Evolutionary conservation across 2,329 filamentous ascomycete genomes (phyloP), one percentile per base, ranked within the genome.

Genomic region (Myriosclerotinia curreyana): DNA sequence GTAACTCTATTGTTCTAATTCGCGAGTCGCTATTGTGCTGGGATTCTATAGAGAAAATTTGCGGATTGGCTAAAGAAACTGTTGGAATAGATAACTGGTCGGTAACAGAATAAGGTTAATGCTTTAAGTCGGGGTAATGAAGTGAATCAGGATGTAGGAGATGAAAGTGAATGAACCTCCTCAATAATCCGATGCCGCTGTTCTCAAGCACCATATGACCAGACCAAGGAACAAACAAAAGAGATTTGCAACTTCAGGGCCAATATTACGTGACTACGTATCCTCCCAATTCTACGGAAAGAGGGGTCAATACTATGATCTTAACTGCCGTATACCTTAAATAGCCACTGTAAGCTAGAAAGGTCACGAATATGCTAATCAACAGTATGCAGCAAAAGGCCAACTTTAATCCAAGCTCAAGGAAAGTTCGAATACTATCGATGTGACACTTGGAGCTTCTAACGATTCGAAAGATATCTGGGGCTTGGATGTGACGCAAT

Each of bases 101-200:
- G 14, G 9, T 12, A 48, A 17, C 20, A 8, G 17, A 48, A 36
- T 7, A 6, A 36, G 9, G 5, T 17, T 36, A 15, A 15, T 14
- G 14, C 36, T 48, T 12, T 22, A 48, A 20, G 42, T 48, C 46
- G 15, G 51, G 7, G 42, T 4, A 36, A 49, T 59, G 42, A 36
- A 48, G 55, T 59, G 42, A 59, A 59, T 59, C 3, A n/a, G 14
- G 36, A 48, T 36, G 42, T 20, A 38, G 11, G 42, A 48, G 42
- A 59, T 38, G 55, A 59, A 59, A 38, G 55, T 59, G 55, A 59
- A 48, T 59, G 42, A 36, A 48, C 22, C n/a, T 38, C 15, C 42
- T 58, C 42, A 48, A 36, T n/a, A 14, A 8, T 14, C 22, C 15
- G 34, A 17, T 48, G 31, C 8, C n/a, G 15, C 5, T 17, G 15